A percentile compares a stretch with the other conserved stretches of the same genome.
These are phyloP conservation scores for Elsinoe perseae DNA, from an alignment of 2,329 filamentous ascomycete species.

Conservation along the genomic window DNA sequence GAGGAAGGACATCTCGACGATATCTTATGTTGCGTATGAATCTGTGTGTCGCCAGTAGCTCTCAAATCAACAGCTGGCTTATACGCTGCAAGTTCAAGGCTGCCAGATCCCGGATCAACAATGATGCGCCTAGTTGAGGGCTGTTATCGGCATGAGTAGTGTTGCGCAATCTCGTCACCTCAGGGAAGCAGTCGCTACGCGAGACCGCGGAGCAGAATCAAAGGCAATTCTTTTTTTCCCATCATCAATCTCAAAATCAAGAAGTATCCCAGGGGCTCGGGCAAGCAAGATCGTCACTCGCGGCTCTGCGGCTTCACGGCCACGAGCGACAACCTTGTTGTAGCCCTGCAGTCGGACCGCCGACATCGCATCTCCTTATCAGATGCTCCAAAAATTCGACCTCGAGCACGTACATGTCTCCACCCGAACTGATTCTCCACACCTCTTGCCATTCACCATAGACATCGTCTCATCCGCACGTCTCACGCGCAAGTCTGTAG, in stretches of 20 bases:
- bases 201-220: too few relatives aligned
- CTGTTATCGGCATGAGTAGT: not conserved
- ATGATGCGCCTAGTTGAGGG: not conserved
- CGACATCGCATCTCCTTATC: conserved; percentile 10
- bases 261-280: not conserved
- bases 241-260: not conserved
- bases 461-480: not conserved
- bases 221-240: not conserved
- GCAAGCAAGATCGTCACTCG: not conserved
- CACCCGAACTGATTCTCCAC: not conserved
- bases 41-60: too few relatives aligned
- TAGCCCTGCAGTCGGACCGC: not conserved
- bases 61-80: not conserved
- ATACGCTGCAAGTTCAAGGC: not conserved
- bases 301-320: conserved; percentile 3
- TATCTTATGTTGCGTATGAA: too few relatives aligned
- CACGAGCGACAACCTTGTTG: not conserved
- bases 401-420: not conserved
- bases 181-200: too few relatives aligned
- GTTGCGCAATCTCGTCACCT: not conserved
- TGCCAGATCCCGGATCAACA: not conserved
- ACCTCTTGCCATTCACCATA: not conserved
- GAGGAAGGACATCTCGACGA: conserved; percentile 28
- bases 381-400: not conserved
- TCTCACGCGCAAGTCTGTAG: not conserved